Conservation (phyloP, 2,329 filamentous ascomycete species). For the Pyrenophora seminiperda region DNA sequence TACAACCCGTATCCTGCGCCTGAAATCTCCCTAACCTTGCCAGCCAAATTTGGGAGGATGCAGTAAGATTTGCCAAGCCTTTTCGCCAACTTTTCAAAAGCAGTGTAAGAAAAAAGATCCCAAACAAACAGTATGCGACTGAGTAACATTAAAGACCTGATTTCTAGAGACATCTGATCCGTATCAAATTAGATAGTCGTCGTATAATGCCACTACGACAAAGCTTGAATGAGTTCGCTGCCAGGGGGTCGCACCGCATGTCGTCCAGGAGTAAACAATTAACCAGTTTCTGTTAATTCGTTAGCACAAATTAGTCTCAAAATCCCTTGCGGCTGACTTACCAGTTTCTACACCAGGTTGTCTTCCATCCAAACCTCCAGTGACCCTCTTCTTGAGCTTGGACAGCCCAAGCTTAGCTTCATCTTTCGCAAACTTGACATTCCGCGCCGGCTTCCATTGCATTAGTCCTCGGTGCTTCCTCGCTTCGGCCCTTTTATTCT, state of each 20-base stretch:
- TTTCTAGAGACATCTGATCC: not conserved
- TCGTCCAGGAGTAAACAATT: not conserved
- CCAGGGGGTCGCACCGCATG: too few species aligned
- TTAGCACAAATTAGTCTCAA: conserved; percentile 18
- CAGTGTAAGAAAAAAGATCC: too few species aligned
- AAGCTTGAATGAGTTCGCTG: too few species aligned
- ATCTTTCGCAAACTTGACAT: conserved; percentile 83
- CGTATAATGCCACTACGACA: too few species aligned
- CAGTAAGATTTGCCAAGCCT: too few species aligned
- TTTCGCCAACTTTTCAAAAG: too few species aligned
- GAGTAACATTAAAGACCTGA: not conserved
- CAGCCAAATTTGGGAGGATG: too few species aligned
- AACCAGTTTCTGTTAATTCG: conserved; percentile 31
- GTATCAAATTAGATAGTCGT: too few species aligned
- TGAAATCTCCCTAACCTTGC: too few species aligned
- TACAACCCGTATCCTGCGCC: too few species aligned
- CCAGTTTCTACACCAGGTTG: conserved; percentile 85
- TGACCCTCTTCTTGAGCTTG: conserved; percentile 76
- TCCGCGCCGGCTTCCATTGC: conserved; percentile 93
- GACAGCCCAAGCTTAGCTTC: conserved; percentile 79
- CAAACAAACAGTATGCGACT: too few species aligned
- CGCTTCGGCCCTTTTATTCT: conserved; percentile 73
- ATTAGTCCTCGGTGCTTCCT: conserved; percentile 87
- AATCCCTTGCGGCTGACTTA: conserved; percentile 28
- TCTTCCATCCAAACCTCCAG: conserved; percentile 72